Base-by-base conservation (phyloP, 1,284 basidiomycete genomes). In the Wallemia ichthyophaga region DNA sequence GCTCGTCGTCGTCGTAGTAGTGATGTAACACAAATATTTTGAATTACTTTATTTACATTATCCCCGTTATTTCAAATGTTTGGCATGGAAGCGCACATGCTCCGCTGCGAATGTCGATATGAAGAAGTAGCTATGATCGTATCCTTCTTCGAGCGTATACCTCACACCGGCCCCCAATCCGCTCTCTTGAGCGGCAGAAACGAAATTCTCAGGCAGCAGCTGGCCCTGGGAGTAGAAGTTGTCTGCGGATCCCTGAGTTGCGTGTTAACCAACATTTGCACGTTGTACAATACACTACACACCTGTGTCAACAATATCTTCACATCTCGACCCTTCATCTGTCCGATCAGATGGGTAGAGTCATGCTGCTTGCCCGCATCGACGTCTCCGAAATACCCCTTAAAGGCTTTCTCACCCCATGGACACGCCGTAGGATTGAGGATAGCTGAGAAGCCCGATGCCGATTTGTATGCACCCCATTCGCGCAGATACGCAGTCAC, bases 371-470 rank as follows among this genome's bases (percentile, higher is more conserved):
- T 76, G 1, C 81, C 88, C 67, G 91, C 88, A 60, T 81, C 75
- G 21, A 82, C 62, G 1, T 85, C 86, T 21, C 81, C 81, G 13
- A 59, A 31, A 72, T 95, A 96, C n/a, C 86, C 85, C 2, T 65
- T 67, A 71, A 98, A 95, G 0, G 89, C 91, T 68, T 92, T 94
- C 65, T 82, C 73, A 27, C 94, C 92, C 91, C 92, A 95, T 0
- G 83, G 80, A 59, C 81, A 84, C 58, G 80, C 75, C 15, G 81
- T 81, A 0, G 94, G 91, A 71, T 98, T 94, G 65, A 80, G 73
- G 62, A 95, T 85, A 1, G 92, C 91, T 24, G 92, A 75, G 68
- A 98, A 98, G 0, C 87, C 94, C 11, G 87, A 92, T n/a, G 77
- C 83, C 24, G 86, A 91, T 61, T 80, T 79, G 72, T 84, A 98